These are phyloP conservation scores for Hygrocybe punicea DNA, from an alignment of 768 basidiomycete species.

Conservation along the genomic window DNA sequence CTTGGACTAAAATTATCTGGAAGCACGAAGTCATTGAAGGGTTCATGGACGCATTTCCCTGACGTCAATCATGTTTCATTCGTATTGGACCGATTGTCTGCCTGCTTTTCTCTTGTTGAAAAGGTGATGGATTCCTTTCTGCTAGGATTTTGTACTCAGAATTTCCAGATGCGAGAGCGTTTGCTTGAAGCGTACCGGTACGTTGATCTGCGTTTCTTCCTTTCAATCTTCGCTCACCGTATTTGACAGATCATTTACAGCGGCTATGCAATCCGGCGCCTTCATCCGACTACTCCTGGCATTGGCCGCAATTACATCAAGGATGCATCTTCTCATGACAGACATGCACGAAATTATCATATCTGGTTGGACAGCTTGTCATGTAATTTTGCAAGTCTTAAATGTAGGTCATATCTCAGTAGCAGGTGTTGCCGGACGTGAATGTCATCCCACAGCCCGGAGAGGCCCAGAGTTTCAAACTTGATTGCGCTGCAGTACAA, in stretches of 20 bases:
- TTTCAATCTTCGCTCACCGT: background rate
- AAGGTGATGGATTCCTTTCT: constrained; percentile 36
- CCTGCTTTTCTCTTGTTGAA: constrained; percentile 39
- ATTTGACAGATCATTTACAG: constrained; percentile 50
- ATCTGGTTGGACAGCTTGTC: constrained; percentile 3
- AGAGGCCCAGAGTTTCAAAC: background rate
- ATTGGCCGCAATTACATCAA: constrained; percentile 58
- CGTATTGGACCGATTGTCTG: constrained; percentile 35
- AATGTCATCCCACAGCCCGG: background rate
- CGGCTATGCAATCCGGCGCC: constrained; percentile 67
- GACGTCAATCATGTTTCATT: constrained; percentile 32
- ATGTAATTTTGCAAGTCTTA: background rate
- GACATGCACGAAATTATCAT: constrained; percentile 44
- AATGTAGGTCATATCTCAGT: constrained; percentile 1
- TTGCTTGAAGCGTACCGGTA: constrained; percentile 56
- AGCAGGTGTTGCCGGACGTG: background rate
- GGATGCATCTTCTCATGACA: constrained; percentile 45
- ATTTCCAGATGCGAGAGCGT: constrained; percentile 43
- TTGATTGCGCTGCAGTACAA: background rate
- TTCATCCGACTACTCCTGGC: constrained; percentile 68
- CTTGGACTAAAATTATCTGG: constrained; percentile 2
- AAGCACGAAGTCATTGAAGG: constrained; percentile 53
- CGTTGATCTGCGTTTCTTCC: constrained; percentile 16
- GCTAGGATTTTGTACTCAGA: constrained; percentile 6
- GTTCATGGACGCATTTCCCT: constrained; percentile 65